Base-by-base conservation (phyloP, 1,139 yeast species). In the Protomyces gravidus region DNA sequence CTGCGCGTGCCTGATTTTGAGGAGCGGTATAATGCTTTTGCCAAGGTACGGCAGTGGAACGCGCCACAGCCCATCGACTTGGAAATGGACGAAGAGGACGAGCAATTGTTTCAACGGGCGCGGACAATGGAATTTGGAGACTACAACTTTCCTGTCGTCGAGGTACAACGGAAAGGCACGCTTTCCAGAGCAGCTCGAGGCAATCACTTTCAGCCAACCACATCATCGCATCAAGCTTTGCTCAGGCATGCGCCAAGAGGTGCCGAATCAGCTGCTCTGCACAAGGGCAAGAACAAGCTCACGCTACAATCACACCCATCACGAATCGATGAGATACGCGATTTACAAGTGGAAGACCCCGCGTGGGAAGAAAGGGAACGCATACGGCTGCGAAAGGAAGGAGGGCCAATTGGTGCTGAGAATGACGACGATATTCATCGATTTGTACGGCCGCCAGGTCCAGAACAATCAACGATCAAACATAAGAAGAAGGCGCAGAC, bases 91-190 rank as follows among this genome's bases (percentile, higher is more conserved):
- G 30, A 50, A 0, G 69, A 66, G 39, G 82, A 79, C 61, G 80
- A 79, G 40, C 68, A 66, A 21, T 62, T 79, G 4, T 82, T 78
- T 63, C 65, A 63, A 17, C 69, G 70, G 52, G 83, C 81, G 0
- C 67, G 73, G 21, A 75, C 73, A 28, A 73, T 75, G 62, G 75
- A 76, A 11, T 81, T 76, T 72, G 84, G 83, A 3, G 84, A 80
- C 66, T 74, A 78, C 61, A 80, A 82, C 66, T 82, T 79, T 62
- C 86, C 86, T 0, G 84, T 81, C 1, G 72, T 80, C 17, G 80
- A 79, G 57, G 83, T 51, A 74, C 73, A 53, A 73, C 77, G 25
- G 68, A 75, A 61, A 67, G 73, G 36, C 72, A 75, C 61, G 69
- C 74, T 27, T 21, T 9, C 42, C 25, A 45, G 27, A 7, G 42